phyloP scores from a whole-genome alignment of 495 filamentous ascomycete species.

The Aspergillus nanangensis region DNA sequence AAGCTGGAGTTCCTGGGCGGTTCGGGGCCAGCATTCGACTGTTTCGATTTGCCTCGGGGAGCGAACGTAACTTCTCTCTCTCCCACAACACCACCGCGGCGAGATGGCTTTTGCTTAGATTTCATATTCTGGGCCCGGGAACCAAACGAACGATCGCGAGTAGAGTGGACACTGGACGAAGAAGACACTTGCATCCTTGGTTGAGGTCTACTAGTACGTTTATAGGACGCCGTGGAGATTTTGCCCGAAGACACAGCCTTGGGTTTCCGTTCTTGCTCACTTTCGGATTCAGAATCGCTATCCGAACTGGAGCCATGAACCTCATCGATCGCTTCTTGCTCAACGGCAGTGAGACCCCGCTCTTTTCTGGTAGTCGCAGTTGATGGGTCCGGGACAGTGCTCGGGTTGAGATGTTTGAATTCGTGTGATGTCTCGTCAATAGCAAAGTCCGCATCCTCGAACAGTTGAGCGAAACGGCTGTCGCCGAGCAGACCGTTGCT shows the following conservation, averaged over 20 bases:
- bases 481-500: conserved; percentile 66
- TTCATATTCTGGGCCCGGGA: conserved; percentile 56
- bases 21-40: conserved; percentile 24
- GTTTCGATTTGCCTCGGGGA: conserved; percentile 55
- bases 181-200: conserved; percentile 57
- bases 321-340: conserved; percentile 57
- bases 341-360: conserved; percentile 62
- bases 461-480: conserved; percentile 79
- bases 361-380: conserved; percentile 25
- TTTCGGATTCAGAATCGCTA: conserved; percentile 40
- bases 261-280: conserved; percentile 23
- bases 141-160: conserved; percentile 62
- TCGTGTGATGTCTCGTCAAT: conserved; percentile 88
- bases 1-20: conserved; percentile 24
- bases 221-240: conserved; percentile 54
- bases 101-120: conserved; percentile 38
- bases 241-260: conserved; percentile 44
- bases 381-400: conserved; percentile 45
- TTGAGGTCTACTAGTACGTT: conserved; percentile 46
- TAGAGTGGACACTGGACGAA: conserved; percentile 37
- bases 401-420: conserved; percentile 84
- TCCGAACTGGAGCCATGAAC: conserved; percentile 40
- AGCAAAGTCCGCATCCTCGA: conserved; percentile 88
- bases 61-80: conserved; percentile 86
- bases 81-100: conserved; percentile 60